These are phyloP conservation scores for Monosporascus sp. DNA, from an alignment of 2,329 filamentous ascomycete genomes.

Conservation along the genomic window DNA sequence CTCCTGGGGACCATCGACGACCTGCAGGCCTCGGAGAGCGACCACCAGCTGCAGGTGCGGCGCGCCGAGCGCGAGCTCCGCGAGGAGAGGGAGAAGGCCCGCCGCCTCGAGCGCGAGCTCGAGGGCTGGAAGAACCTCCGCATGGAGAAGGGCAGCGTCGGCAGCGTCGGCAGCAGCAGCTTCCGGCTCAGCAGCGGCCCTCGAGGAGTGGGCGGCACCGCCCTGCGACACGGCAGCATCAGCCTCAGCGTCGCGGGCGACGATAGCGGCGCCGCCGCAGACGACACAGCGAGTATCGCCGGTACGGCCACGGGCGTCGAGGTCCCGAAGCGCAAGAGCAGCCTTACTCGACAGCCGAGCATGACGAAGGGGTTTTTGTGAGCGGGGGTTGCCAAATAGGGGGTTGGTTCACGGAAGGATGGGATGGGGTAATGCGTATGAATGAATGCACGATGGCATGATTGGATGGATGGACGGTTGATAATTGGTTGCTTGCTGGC, in stretches of 20 bases:
- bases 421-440: background rate
- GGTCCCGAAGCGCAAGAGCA: constrained; percentile 61
- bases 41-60: constrained; percentile 73
- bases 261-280: constrained; percentile 24
- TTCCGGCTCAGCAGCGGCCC: constrained; percentile 8
- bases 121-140: constrained; percentile 77
- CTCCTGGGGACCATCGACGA: constrained; percentile 90
- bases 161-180: constrained; percentile 20
- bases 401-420: background rate
- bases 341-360: constrained; percentile 57
- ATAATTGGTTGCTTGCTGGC: too few relatives aligned
- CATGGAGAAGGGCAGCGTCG: constrained; percentile 48
- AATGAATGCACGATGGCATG: too few relatives aligned
- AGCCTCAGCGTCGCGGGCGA: background rate
- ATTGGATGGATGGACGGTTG: too few relatives aligned
- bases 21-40: constrained; percentile 80
- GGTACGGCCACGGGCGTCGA: constrained; percentile 39
- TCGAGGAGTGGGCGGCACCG: constrained; percentile 20
- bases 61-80: constrained; percentile 85
- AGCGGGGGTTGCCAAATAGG: background rate
- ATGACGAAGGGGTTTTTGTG: constrained; percentile 75
- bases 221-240: constrained; percentile 48
- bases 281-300: constrained; percentile 25
- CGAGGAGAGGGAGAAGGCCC: constrained; percentile 77
- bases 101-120: constrained; percentile 81